phyloP scores from a whole-genome alignment of 2,329 filamentous ascomycete species.

The Fusarium poae region DNA sequence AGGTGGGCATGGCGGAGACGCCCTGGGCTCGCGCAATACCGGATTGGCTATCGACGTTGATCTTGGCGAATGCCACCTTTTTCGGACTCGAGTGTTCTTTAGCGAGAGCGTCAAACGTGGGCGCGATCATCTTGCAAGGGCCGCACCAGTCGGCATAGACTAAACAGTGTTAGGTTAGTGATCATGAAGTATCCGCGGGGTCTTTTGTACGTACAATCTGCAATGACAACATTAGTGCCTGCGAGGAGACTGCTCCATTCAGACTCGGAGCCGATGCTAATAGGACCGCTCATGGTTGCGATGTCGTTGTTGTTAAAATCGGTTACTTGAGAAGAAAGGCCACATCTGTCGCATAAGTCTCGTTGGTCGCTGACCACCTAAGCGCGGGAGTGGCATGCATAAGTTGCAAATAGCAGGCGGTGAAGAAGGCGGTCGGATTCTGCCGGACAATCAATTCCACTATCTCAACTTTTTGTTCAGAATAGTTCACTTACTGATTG shows the following conservation, averaged over 20 bases:
- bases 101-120: slow-evolving; percentile 87
- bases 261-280: slow-evolving; percentile 72
- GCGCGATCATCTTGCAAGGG: slow-evolving; percentile 92
- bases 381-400: slow-evolving; percentile 20
- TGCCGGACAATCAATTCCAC: slow-evolving; percentile 47
- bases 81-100: slow-evolving; percentile 83
- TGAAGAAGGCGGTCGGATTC: slow-evolving; percentile 40
- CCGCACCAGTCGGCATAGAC: slow-evolving; percentile 97
- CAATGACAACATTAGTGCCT: slow-evolving; percentile 82
- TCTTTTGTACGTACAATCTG: slow-evolving; percentile 78
- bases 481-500: slow-evolving; percentile 10
- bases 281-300: slow-evolving; percentile 59
- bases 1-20: slow-evolving; percentile 92
- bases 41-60: slow-evolving; percentile 88
- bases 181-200: slow-evolving; percentile 3
- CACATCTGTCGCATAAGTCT: slow-evolving; percentile 40
- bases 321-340: slow-evolving; percentile 30
- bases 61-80: slow-evolving; percentile 89
- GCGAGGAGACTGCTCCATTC: slow-evolving; percentile 81
- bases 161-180: slow-evolving; percentile 59
- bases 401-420: slow-evolving; percentile 42
- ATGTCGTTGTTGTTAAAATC: slow-evolving; percentile 24
- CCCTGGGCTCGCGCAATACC: slow-evolving; percentile 82
- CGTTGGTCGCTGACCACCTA: slow-evolving; percentile 38
- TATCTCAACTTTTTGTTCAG: slow-evolving; percentile 42